Evolutionary conservation across 2,329 filamentous ascomycete species (phyloP), one percentile per base, ranked within the genome.

Genomic region (Fusarium goolgardi): DNA sequence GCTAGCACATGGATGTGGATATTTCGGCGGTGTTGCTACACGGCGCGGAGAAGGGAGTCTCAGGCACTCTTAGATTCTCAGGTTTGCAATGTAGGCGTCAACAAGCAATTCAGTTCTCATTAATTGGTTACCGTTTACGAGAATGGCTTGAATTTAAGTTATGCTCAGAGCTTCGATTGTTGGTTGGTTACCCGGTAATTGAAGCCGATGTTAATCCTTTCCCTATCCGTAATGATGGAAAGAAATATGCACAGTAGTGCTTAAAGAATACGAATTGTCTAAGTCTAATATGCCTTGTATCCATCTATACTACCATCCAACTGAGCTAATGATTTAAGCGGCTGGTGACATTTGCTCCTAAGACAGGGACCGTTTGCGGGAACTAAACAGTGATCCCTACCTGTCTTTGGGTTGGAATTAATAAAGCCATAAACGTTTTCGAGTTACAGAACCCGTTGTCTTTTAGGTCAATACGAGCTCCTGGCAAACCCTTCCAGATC

Each of bases 281-380:
- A 37, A 49, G 23, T 51, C 34, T 35, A 50, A 37, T 41, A 35
- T 39, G 32, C 32, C 46, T 37, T 37, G 47, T 39, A 39, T 51
- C 25, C 47, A 39, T 40, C 18, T 18, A 39, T 50, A n/a, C 47
- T 40, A 40, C 47, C 21, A 20, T 27, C 23, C 18, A 51, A 27
- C 47, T 55, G 29, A 43, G 35, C 39, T 66, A 55, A 55, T n/a
- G 51, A 43, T 35, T 50, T 45, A 45, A 54, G 62, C 61, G 55
- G 65, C 41, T 44, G 29, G 40, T 46, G 40, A 50, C 51, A 29
- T 41, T 47, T 21, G 41, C 39, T 21, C 27, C 34, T 43, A 44
- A 59, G 46, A 54, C 59, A 65, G 61, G 65, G 59, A 47, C 52
- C 52, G 55, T 69, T 69, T 63, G 63, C 56, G 53, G 61, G 55